Evolutionary conservation across 257 asterid species (phyloP).

Genomic region (Buddleja alternifolia): DNA sequence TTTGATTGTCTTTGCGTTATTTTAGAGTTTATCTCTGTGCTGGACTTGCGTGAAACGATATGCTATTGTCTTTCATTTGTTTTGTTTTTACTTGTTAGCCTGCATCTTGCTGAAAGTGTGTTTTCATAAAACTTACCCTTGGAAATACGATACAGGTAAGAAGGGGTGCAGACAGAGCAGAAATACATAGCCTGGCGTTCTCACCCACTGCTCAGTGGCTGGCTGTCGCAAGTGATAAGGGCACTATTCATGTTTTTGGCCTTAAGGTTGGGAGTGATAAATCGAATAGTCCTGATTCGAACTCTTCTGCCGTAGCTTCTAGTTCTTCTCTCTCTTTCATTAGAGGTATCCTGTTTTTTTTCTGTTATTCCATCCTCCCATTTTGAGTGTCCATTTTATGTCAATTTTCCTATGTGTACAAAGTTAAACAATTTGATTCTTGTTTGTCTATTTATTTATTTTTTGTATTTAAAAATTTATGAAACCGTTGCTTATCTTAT

Average conservation of each 20-base stretch:
- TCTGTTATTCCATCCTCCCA: no score
- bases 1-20: background rate
- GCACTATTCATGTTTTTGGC: conserved; percentile 70
- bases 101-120: background rate
- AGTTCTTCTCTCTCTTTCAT: conserved; percentile 63
- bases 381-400: no score
- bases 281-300: conserved; percentile 44
- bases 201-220: conserved; percentile 68
- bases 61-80: background rate
- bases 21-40: background rate
- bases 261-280: conserved; percentile 53
- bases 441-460: no score
- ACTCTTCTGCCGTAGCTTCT: conserved; percentile 38
- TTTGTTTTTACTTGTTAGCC: background rate
- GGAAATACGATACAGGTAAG: conserved; percentile 53
- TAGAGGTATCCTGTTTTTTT: conserved; percentile 49
- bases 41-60: background rate
- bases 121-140: background rate
- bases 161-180: conserved; percentile 86
- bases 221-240: conserved; percentile 82
- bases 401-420: no score
- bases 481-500: no score
- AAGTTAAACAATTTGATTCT: no score
- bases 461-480: no score
- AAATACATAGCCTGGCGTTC: conserved; percentile 71